Evolutionary conservation across 495 filamentous ascomycete genomes (phyloP).

Genomic region (Trichoderma orchidacearum): DNA sequence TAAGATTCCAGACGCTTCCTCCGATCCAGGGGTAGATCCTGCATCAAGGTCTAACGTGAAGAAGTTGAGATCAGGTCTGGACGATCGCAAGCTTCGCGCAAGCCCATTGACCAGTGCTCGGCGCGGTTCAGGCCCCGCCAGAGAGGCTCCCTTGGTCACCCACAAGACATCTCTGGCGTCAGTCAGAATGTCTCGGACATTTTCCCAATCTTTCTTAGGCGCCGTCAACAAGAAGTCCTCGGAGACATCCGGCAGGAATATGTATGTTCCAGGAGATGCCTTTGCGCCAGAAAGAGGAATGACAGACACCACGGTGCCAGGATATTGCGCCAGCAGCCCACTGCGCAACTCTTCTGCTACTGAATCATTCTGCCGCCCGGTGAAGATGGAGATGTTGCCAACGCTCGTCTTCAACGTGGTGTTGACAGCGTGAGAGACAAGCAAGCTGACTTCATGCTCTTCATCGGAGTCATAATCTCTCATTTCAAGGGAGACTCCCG

Average conservation of each 20-base stretch:
- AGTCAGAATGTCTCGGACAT: neutral
- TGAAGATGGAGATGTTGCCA: neutral
- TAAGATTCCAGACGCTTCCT: neutral
- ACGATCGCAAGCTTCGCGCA: conserved; percentile 37
- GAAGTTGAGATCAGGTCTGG: conserved; percentile 31
- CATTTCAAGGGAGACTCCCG: conserved; percentile 5
- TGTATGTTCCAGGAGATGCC: neutral
- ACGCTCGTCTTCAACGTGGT: neutral
- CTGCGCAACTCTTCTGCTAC: neutral
- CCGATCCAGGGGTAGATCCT: no score
- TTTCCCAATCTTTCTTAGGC: neutral
- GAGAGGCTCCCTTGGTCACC: conserved; percentile 33
- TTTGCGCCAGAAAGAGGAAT: neutral
- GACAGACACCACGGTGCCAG: neutral
- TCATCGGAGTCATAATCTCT: conserved; percentile 15
- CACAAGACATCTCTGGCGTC: conserved; percentile 31
- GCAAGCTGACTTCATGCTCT: conserved; percentile 15
- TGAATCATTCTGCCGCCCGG: neutral
- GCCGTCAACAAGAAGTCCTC: neutral
- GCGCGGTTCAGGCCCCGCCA: conserved; percentile 26
- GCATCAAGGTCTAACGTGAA: conserved; percentile 36
- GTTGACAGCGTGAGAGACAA: neutral
- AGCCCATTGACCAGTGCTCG: conserved; percentile 38
- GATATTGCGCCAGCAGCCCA: neutral
- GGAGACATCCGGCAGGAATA: neutral